phyloP scores from a whole-genome alignment of 768 basidiomycete species.

The Cytidiella melzeri region DNA sequence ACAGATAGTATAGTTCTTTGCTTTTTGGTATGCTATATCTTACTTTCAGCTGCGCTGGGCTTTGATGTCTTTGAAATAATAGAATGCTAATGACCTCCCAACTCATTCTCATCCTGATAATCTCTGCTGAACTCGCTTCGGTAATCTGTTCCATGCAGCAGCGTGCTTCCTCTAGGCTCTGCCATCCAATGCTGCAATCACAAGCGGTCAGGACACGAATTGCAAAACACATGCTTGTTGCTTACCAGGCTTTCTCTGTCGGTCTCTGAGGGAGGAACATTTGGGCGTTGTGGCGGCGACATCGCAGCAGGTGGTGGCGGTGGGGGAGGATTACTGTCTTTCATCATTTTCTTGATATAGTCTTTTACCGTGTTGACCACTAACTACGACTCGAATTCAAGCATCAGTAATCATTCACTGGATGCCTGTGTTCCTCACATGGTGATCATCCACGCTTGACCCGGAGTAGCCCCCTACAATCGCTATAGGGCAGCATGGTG shows the following conservation, averaged over 20 bases:
- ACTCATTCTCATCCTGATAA: constrained; percentile 28
- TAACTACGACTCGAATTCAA: constrained; percentile 47
- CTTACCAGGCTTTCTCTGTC: constrained; percentile 16
- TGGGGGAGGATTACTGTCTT: constrained; percentile 15
- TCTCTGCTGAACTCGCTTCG: constrained; percentile 19
- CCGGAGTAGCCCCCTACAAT: constrained; percentile 77
- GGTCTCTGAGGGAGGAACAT: constrained; percentile 13
- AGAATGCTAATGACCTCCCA: not conserved
- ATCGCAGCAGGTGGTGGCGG: constrained; percentile 5
- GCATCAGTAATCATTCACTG: constrained; percentile 5
- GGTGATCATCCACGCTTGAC: constrained; percentile 75
- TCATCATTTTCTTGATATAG: constrained; percentile 55
- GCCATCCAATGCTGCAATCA: constrained; percentile 29
- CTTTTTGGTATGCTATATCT: not conserved
- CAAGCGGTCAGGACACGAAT: not conserved
- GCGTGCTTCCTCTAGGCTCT: constrained; percentile 24
- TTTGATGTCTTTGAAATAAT: constrained; percentile 2
- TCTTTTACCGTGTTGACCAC: constrained; percentile 61
- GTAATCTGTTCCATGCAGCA: constrained; percentile 23
- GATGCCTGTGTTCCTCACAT: constrained; percentile 32
- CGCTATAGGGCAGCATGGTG: constrained; percentile 78
- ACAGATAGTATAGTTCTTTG: too few species aligned
- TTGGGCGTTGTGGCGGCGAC: constrained; percentile 12
- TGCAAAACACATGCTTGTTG: not conserved
- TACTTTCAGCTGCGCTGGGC: constrained; percentile 2